Base-by-base conservation (phyloP, 352 stramenopile genomes). In the Pythium periplocum region DNA sequence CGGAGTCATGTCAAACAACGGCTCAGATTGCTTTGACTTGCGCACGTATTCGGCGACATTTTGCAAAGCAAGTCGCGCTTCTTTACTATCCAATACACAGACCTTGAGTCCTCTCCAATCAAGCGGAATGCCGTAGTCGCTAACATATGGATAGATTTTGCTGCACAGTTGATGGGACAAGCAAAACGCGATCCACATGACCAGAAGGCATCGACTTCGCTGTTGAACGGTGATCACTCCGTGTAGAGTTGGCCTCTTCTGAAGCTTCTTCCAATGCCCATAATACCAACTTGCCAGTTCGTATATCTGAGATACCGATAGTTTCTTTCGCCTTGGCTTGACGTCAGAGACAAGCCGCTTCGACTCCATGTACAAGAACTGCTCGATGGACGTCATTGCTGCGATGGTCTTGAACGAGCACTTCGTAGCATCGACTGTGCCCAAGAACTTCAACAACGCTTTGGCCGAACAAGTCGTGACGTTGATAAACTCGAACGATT, bases 361-460 rank as follows among this genome's bases (percentile, higher is more conserved):
- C 38, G 38, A 42, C 17, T 30, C 9, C 6, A 9, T n/a, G 17
- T 48, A 48, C 43, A 48, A 31, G 43, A 48, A 48, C 43, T 48
- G 43, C 17, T 48, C 43, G 9, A 48, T 30, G 17, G 43, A 48
- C 26, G 9, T 6, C 43, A 48, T 31, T 7, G 9, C 43, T 7
- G 17, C 17, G 17, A 26, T 26, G 17, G 17, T 26, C 17, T 26
- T 26, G 17, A 26, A 26, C 17, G 17, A 26, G 17, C 17, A 0
- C 17, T 26, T 26, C 17, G 17, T 26, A 26, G 17, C 17, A 26
- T 26, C 17, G 17, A 26, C 17, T 26, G 17, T 26, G 17, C 17
- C 6, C 6, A 48, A 30, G 17, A 30, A 48, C 17, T 48, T n/a
- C 43, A 48, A 31, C 9, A 48, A n/a, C 43, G 8, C 17, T 9